phyloP scores from a whole-genome alignment of 805 yeast species.

The Jamesozyma hellenica region DNA sequence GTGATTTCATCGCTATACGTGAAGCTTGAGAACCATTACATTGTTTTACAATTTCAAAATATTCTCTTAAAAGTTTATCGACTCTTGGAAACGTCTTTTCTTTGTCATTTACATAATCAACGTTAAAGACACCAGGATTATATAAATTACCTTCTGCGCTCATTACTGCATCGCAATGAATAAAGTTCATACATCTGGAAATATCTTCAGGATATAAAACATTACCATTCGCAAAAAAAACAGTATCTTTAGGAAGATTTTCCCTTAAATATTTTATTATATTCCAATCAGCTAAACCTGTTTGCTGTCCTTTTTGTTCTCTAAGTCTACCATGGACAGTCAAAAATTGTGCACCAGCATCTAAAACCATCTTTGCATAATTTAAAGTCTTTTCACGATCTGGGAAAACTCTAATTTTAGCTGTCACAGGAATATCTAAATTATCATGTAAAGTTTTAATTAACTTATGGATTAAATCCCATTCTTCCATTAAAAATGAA shows the following conservation, averaged over 20 bases:
- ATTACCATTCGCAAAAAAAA: constrained; percentile 90
- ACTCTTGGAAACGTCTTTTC: constrained; percentile 77
- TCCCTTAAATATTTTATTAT: constrained; percentile 65
- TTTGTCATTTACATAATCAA: constrained; percentile 31
- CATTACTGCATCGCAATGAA: constrained; percentile 86
- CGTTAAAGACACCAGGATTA: constrained; percentile 79
- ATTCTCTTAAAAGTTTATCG: constrained; percentile 73
- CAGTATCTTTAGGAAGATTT: constrained; percentile 67
- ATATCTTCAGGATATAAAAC: constrained; percentile 83
- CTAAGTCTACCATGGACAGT: constrained; percentile 94
- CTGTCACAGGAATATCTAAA: constrained; percentile 81
- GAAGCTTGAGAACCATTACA: constrained; percentile 47
- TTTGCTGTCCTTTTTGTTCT: constrained; percentile 94
- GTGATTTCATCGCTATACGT: constrained; percentile 78
- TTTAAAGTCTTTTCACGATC: constrained; percentile 72
- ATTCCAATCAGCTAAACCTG: constrained; percentile 94
- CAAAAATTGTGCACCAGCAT: constrained; percentile 91
- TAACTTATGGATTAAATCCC: constrained; percentile 69
- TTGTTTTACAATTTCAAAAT: constrained; percentile 66
- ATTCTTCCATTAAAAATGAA: constrained; percentile 92
- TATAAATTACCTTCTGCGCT: constrained; percentile 91
- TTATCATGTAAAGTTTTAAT: constrained; percentile 67
- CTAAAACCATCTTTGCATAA: constrained; percentile 80
- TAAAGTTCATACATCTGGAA: constrained; percentile 50
- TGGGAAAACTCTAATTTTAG: constrained; percentile 84